Conservation (phyloP, 768 basidiomycete genomes). For the Trametes villosa region DNA sequence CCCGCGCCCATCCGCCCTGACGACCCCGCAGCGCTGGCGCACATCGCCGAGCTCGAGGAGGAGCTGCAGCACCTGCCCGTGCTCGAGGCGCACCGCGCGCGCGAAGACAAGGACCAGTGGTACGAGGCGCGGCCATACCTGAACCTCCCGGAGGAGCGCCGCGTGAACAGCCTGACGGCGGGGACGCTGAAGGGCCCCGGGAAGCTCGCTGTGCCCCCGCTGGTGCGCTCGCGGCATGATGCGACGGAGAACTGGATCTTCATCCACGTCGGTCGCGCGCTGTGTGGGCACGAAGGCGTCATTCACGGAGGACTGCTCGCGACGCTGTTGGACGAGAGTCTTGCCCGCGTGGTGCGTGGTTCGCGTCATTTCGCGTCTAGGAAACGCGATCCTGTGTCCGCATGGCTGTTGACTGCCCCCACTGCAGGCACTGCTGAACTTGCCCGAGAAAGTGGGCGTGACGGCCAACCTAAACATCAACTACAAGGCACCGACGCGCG, state of each 20-base stretch:
- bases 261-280: constrained; percentile 79
- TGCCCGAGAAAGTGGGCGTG: constrained; percentile 90
- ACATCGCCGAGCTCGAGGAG: constrained; percentile 65
- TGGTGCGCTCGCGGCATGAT: constrained; percentile 76
- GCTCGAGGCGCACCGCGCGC: constrained; percentile 54
- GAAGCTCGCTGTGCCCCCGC: constrained; percentile 77
- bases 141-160: constrained; percentile 67
- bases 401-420: not conserved
- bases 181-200: constrained; percentile 89
- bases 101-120: constrained; percentile 61
- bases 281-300: constrained; percentile 96
- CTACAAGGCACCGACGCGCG: constrained; percentile 87
- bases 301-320: constrained; percentile 92
- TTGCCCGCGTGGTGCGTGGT: constrained; percentile 76
- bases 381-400: no score
- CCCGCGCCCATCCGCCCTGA: constrained; percentile 67
- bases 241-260: constrained; percentile 74
- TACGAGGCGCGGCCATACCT: constrained; percentile 80
- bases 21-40: constrained; percentile 62
- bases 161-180: constrained; percentile 83
- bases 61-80: constrained; percentile 67
- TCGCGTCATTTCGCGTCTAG: not conserved
- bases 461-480: constrained; percentile 84
- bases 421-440: constrained; percentile 75
- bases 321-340: constrained; percentile 84